Base-by-base conservation (phyloP, 345 rosid species). In the Boechera retrofracta region DNA sequence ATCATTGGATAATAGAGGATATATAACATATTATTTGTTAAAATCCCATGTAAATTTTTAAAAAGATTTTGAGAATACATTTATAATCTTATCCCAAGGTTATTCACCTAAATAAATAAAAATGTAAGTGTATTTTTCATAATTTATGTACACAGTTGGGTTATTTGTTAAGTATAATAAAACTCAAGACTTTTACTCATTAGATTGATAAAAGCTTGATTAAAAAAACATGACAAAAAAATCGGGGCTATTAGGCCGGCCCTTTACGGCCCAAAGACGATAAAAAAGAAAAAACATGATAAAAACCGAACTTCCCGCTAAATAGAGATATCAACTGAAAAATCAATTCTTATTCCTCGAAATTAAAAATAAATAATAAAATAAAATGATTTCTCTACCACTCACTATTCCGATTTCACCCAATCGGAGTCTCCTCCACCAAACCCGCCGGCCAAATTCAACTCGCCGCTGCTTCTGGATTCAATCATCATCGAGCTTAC, bases 341-440 rank as follows among this genome's bases (percentile, higher is more conserved):
- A 9, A 9, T 18, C 5, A 32, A 2, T 67, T 58, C 18, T 59
- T 10, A 51, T 60, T 41, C 49, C 36, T 60, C 21, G 8, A 64
- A 51, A 0, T 60, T 6, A 21, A 6, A 10, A 21, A 6, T 9
- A 39, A 39, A 39, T 9, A 78, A 88, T 86, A 11, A 21, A 9
- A 38, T 1, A 42, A 24, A 78, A 91, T 88, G 96, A 69, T 82
- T 28, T 77, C 83, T 79, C 55, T 84, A 61, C 73, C 87, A 54
- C 80, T 65, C 55, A 61, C 75, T 35, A 33, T 59, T 18, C 75
- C 68, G 72, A 67, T 73, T 63, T 53, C 61, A 75, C 83, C 77
- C 77, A 74, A 58, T 68, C 79, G 52, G 68, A 39, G 58, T 36
- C 62, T 49, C 77, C 67, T 73, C 49, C 84, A 65, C 68, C 42